phyloP scores from a whole-genome alignment of 2,329 filamentous ascomycete genomes.

The Juglanconis juglandina region DNA sequence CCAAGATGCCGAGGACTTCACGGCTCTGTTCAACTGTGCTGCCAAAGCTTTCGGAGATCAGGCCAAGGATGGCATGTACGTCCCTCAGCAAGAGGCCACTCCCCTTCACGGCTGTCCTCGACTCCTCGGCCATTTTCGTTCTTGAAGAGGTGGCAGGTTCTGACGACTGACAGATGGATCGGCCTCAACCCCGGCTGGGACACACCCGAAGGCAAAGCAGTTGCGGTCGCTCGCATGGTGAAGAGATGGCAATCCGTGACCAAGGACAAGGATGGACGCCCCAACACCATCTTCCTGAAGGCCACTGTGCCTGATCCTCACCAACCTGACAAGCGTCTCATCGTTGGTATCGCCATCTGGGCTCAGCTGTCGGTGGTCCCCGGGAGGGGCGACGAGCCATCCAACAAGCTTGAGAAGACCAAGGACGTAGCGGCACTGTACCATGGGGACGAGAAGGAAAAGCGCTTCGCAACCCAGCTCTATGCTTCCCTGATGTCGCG shows the following conservation, averaged over 20 bases:
- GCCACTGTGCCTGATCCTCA: conserved; percentile 42
- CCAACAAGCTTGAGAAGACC: conserved; percentile 29
- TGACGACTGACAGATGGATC: conserved; percentile 33
- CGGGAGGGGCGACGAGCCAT: conserved; percentile 42
- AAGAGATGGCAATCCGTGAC: conserved; percentile 39
- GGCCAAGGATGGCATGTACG: neutral
- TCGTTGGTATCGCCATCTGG: conserved; percentile 57
- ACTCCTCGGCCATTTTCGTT: too few species aligned
- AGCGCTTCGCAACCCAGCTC: conserved; percentile 44
- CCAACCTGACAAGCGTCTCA: conserved; percentile 21
- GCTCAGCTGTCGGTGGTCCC: conserved; percentile 46
- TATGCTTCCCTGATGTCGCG: conserved; percentile 40
- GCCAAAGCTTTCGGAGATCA: neutral
- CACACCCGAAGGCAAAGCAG: conserved; percentile 39
- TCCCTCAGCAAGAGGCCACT: neutral
- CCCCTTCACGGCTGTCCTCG: neutral
- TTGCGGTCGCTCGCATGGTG: conserved; percentile 35
- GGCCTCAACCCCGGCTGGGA: conserved; percentile 54
- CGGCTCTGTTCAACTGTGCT: neutral
- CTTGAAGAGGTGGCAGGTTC: neutral
- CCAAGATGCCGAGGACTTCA: neutral
- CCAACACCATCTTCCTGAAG: conserved; percentile 52
- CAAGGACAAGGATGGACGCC: conserved; percentile 39
- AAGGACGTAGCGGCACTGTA: conserved; percentile 36
- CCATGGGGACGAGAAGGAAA: conserved; percentile 41